Evolutionary conservation across 1,284 basidiomycete genomes (phyloP).

Genomic region (Puccinia polysora): DNA sequence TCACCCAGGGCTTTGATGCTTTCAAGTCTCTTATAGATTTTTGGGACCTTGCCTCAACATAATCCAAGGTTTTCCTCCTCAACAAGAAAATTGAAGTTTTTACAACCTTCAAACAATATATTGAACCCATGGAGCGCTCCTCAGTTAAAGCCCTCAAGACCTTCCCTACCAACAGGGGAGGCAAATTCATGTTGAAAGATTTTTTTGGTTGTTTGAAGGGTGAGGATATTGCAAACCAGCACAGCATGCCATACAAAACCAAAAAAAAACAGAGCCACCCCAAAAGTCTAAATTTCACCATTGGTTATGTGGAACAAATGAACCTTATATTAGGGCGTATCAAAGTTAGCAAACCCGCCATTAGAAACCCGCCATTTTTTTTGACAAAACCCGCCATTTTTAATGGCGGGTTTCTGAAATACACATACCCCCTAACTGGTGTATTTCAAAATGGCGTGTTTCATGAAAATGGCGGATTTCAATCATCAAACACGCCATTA

Average conservation of each 20-base stretch:
- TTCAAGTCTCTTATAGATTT: neutral
- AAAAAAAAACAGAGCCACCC: constrained; percentile 26
- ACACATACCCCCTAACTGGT: no score
- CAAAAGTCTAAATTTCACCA: constrained; percentile 9
- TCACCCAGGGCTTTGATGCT: neutral
- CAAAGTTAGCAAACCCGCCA: no score
- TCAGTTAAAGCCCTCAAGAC: neutral
- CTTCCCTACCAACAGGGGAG: constrained; percentile 18
- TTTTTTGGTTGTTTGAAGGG: constrained; percentile 6
- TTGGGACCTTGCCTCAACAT: constrained; percentile 23
- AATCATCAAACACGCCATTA: no score
- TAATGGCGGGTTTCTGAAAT: no score
- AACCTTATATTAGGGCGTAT: neutral
- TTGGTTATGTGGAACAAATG: constrained; percentile 3
- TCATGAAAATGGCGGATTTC: no score
- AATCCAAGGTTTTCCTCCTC: neutral
- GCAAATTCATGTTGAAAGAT: constrained; percentile 4
- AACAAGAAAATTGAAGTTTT: constrained; percentile 17
- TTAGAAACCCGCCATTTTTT: no score
- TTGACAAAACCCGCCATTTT: no score
- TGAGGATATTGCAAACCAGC: constrained; percentile 20
- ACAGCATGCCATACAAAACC: constrained; percentile 12
- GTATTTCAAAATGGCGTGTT: no score
- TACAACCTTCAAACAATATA: neutral
- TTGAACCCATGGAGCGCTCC: constrained; percentile 1